These are phyloP conservation scores for Aspergillus haitiensis DNA, from an alignment of 495 filamentous ascomycete species.

Conservation along the genomic window DNA sequence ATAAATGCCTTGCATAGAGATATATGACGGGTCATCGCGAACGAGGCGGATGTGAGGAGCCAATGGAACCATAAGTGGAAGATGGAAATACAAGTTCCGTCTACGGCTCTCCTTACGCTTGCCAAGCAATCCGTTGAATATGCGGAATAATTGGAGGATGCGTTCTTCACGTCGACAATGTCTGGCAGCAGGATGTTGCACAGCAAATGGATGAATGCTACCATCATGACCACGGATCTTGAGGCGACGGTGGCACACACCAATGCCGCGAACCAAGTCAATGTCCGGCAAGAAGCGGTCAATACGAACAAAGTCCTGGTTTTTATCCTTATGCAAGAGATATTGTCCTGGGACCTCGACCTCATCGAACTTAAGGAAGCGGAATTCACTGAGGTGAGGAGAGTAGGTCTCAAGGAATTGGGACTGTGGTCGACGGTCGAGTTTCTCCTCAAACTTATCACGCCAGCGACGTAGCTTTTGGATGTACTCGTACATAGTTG, in stretches of 20 bases:
- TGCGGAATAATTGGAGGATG: slow-evolving; percentile 94
- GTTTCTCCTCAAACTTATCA: slow-evolving; percentile 95
- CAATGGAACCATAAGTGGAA: slow-evolving; percentile 91
- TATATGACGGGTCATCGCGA: slow-evolving; percentile 91
- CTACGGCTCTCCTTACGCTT: slow-evolving; percentile 93
- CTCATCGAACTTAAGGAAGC: slow-evolving; percentile 96
- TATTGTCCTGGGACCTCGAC: slow-evolving; percentile 98
- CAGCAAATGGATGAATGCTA: slow-evolving; percentile 88
- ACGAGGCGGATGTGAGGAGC: slow-evolving; percentile 91
- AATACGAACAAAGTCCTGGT: slow-evolving; percentile 94
- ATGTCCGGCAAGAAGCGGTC: slow-evolving; percentile 95
- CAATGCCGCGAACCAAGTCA: slow-evolving; percentile 83
- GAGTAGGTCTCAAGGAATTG: slow-evolving; percentile 78
- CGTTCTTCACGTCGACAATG: slow-evolving; percentile 92
- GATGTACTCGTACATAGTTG: slow-evolving; percentile 96
- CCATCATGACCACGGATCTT: slow-evolving; percentile 98
- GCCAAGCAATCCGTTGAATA: slow-evolving; percentile 85
- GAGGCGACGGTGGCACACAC: slow-evolving; percentile 84
- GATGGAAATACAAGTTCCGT: slow-evolving; percentile 91
- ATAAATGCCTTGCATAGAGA: slow-evolving; percentile 88
- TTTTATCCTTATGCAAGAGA: slow-evolving; percentile 94
- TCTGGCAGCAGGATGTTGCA: slow-evolving; percentile 90
- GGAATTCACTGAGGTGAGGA: slow-evolving; percentile 89
- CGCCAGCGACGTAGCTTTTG: slow-evolving; percentile 95
- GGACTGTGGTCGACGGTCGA: slow-evolving; percentile 76